Evolutionary conservation across 176 grass and related monocot species (phyloP).

Genomic region (Cocos nucifera): DNA sequence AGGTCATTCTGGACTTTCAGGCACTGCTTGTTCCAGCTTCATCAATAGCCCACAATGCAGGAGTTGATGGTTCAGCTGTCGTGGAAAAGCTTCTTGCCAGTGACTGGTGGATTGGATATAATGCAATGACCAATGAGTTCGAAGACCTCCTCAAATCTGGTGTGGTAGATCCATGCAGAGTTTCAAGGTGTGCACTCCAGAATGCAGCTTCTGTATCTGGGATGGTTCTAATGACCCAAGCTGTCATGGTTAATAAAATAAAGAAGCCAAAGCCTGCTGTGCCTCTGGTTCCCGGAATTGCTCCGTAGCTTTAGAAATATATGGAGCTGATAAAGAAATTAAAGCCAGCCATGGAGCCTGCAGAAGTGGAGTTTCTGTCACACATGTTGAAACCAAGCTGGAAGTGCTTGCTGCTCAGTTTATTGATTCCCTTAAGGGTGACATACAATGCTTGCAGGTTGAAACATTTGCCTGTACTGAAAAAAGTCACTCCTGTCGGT

Average conservation of each 20-base stretch:
- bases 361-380: too few species aligned
- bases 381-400: too few species aligned
- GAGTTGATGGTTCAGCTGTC: conserved; percentile 55
- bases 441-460: too few species aligned
- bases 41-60: conserved; percentile 59
- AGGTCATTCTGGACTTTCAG: conserved; percentile 20
- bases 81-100: conserved; percentile 63
- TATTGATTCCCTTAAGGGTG: too few species aligned
- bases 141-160: conserved; percentile 71
- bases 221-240: conserved; percentile 72
- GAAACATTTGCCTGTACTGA: too few species aligned
- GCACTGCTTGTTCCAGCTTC: conserved; percentile 72
- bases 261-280: conserved; percentile 56
- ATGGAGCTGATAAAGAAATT: too few species aligned
- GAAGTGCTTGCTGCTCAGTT: too few species aligned
- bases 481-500: too few species aligned
- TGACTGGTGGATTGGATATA: conserved; percentile 69
- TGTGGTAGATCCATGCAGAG: conserved; percentile 76
- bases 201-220: conserved; percentile 76
- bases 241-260: conserved; percentile 69
- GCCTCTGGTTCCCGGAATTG: conserved; percentile 59
- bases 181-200: conserved; percentile 65
- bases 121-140: conserved; percentile 52
- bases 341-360: too few species aligned
- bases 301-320: conserved; percentile 24